Evolutionary conservation across 1,284 basidiomycete species (phyloP), one percentile per base, ranked within the genome.

Genomic region (Rhodotorula sp.): DNA sequence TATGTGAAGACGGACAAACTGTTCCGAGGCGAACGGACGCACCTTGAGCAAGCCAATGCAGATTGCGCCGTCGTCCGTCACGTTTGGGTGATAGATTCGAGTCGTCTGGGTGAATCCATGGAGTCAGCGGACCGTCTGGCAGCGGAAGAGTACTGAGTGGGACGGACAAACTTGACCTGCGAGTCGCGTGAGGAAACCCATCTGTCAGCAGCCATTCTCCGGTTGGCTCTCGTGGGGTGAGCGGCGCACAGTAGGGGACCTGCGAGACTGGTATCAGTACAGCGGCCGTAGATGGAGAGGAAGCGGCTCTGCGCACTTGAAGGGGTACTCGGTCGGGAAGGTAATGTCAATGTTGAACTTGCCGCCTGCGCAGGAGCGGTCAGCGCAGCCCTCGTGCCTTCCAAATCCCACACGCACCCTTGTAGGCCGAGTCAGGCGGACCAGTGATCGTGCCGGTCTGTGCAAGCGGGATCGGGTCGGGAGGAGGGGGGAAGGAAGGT

Each of bases 11-110:
- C n/a, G 9, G 26, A 22, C 20, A 15, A 50, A 50, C n/a, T n/a
- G n/a, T n/a, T n/a, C n/a, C n/a, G 40, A n/a, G 13, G 28, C n/a
- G 8, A 40, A 24, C 22, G 40, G 24, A 44, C 62, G 59, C 24
- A 69, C 73, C 66, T 83, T 86, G 62, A 92, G 83, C 58, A 92
- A 84, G 48, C 89, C 88, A 53, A 77, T 72, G 59, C 76, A 77
- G 66, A 77, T 71, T 31, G 71, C 73, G 50, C 92, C 92, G 78
- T 95, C 91, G 68, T 92, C 90, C 73, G 94, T 93, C 78, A 95
- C 89, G 63, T 92, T 92, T 22, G 92, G 92, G 81, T 95, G 92
- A 78, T 94, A 94, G 68, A 93, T 89, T 83, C 89, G 92, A 50
- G 92, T 94, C 26, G 69, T 68, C 76, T 77, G 57, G 28, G 22